phyloP scores from a whole-genome alignment of 2,329 filamentous ascomycete genomes.

The Geosmithia morbida region DNA sequence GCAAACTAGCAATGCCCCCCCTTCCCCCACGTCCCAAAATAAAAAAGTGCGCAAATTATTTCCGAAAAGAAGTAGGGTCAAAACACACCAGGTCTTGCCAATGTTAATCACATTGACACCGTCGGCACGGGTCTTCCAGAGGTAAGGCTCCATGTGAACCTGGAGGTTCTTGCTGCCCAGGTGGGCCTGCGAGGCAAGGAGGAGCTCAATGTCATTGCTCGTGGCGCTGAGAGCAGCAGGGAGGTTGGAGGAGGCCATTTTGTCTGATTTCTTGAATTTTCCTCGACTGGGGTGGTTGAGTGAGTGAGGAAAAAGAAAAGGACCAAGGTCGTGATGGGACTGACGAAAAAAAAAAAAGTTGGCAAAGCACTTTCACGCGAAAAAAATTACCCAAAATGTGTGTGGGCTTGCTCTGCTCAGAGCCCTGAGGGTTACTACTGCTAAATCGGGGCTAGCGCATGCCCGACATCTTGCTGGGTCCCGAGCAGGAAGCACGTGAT shows the following conservation, averaged over 20 bases:
- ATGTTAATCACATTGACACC: constrained; percentile 99
- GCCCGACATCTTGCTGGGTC: not conserved
- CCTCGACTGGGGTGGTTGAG: constrained; percentile 9
- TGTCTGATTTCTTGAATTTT: constrained; percentile 33
- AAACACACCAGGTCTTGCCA: constrained; percentile 93
- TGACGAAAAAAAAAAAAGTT: constrained; percentile 22
- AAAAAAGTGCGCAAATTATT: no score
- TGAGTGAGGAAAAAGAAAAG: constrained; percentile 8
- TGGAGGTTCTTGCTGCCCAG: constrained; percentile 98
- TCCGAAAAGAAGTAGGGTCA: no score
- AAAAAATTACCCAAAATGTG: constrained; percentile 24
- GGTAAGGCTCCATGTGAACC: constrained; percentile 98
- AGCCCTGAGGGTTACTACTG: constrained; percentile 18
- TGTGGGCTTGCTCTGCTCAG: constrained; percentile 13
- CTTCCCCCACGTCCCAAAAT: no score
- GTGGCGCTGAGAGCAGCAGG: constrained; percentile 95
- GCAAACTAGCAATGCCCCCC: no score
- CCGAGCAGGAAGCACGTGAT: constrained; percentile 16
- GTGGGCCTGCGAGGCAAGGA: constrained; percentile 92
- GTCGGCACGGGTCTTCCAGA: constrained; percentile 98
- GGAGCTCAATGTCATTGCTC: constrained; percentile 97
- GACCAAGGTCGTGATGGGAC: constrained; percentile 9
- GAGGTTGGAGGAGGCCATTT: constrained; percentile 91
- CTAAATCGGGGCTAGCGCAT: constrained; percentile 6
- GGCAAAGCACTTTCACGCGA: constrained; percentile 18